Evolutionary conservation across 2,329 filamentous ascomycete genomes (phyloP), one percentile per base, ranked within the genome.

Genomic region (Colletotrichum tofieldiae): DNA sequence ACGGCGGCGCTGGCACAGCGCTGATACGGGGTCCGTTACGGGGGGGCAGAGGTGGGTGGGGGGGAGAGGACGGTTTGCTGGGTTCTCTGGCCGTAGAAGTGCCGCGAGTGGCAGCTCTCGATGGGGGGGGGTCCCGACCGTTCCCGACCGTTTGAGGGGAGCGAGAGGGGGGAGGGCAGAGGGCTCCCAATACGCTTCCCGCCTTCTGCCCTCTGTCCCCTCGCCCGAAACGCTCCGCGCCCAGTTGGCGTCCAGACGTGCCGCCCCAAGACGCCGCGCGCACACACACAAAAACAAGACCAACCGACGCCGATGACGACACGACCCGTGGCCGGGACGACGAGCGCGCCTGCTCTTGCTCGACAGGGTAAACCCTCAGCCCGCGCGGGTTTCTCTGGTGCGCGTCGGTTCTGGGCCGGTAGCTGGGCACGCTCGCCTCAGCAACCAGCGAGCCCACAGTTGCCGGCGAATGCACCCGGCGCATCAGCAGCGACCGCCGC

Each of bases 81-180:
- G 14, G 47, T 18, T 5, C 26, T 16, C 26, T 32, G 29, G 29
- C 29, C 29, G 29, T 32, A 32, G 6, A 32, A 32, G 29, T 32
- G 29, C 29, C 51, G 29, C 29, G 29, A 32, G n/a, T 32, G 35
- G 18, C 51, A 32, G 29, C 29, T 35, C 16, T 35, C 32, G 35
- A 37, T 64, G 37, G 11, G 26, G 49, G 49, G 3, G 26, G 16
- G 29, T 37, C 65, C 58, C 65, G 49, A 32, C 65, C 49, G 59
- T 68, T 65, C 47, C 65, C 58, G 58, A 55, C 58, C 65, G 58
- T 58, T 54, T 45, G 8, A n/a, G 3, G 23, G 8, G n/a, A n/a
- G n/a, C n/a, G n/a, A n/a, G n/a, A n/a, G n/a, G n/a, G n/a, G n/a
- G n/a, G 35, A 4, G 23, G 23, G 35, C 5, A 37, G 35, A 37